These are phyloP conservation scores for Zoysia pacifica DNA, from an alignment of 176 grass and related monocot species.

Conservation along the genomic window DNA sequence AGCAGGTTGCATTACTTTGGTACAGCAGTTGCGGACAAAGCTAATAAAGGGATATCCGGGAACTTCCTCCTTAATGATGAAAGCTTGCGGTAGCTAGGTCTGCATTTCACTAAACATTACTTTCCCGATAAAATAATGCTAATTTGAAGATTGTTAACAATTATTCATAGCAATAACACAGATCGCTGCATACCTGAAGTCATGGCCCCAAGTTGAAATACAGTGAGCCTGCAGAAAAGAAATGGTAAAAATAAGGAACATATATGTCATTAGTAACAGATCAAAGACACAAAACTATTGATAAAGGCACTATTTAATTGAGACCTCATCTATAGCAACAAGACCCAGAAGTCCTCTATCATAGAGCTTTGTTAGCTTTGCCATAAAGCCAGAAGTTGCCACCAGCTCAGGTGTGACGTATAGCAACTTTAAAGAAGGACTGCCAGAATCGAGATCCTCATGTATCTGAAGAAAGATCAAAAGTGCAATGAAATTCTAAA, in stretches of 20 bases:
- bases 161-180: conserved; percentile 25
- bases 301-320: conserved; percentile 29
- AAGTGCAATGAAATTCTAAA: background rate
- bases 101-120: conserved; percentile 49
- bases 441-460: conserved; percentile 81
- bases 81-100: conserved; percentile 90
- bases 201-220: conserved; percentile 94
- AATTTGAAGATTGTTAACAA: background rate
- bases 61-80: conserved; percentile 89
- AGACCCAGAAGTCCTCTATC: conserved; percentile 79
- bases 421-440: conserved; percentile 78
- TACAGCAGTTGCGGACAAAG: conserved; percentile 90
- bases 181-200: conserved; percentile 72
- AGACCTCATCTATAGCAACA: conserved; percentile 90
- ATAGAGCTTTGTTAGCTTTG: conserved; percentile 83
- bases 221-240: conserved; percentile 77
- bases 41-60: conserved; percentile 85
- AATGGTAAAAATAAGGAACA: conserved; percentile 28
- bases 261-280: conserved; percentile 29
- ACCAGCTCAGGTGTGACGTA: conserved; percentile 98
- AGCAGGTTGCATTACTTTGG: conserved; percentile 58
- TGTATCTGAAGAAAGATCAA: conserved; percentile 65
- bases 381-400: conserved; percentile 70
- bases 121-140: conserved; percentile 22
- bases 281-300: conserved; percentile 17